A percentile compares a stretch with the other conserved stretches of the same genome.
These are phyloP conservation scores for Erythrobasidium hasegawianum DNA, from an alignment of 1,284 basidiomycete genomes.

Conservation along the genomic window DNA sequence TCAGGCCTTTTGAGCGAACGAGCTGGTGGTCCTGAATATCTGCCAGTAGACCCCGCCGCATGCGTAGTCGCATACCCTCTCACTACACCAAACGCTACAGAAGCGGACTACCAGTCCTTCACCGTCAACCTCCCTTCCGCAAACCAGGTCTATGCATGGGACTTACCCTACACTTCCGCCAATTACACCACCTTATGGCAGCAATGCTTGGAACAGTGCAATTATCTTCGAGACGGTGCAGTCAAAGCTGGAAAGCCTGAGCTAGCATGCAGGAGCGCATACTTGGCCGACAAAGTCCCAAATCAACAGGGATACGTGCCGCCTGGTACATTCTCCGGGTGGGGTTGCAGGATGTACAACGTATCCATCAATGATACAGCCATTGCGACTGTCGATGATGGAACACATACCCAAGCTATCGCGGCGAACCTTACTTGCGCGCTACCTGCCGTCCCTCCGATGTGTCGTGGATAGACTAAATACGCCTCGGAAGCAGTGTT, in stretches of 20 bases:
- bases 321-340: not conserved
- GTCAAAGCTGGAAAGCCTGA: not conserved
- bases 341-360: constrained; percentile 4
- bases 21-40: not conserved
- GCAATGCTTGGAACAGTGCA: constrained; percentile 1
- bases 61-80: not conserved
- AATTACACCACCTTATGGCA: not conserved
- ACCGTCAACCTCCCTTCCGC: not conserved
- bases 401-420: not conserved
- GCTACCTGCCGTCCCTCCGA: not conserved
- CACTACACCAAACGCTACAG: not conserved
- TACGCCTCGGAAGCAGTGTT: not conserved
- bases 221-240: not conserved
- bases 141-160: not conserved
- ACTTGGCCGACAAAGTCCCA: not conserved
- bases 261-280: not conserved
- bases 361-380: not conserved
- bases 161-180: not conserved
- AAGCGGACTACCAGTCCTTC: not conserved
- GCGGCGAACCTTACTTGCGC: not conserved
- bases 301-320: not conserved
- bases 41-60: not conserved
- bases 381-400: not conserved
- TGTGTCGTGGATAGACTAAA: not conserved
- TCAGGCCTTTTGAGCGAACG: not conserved